phyloP scores from a whole-genome alignment of 805 yeast genomes.

The Metahyphopichia silvanorum region DNA sequence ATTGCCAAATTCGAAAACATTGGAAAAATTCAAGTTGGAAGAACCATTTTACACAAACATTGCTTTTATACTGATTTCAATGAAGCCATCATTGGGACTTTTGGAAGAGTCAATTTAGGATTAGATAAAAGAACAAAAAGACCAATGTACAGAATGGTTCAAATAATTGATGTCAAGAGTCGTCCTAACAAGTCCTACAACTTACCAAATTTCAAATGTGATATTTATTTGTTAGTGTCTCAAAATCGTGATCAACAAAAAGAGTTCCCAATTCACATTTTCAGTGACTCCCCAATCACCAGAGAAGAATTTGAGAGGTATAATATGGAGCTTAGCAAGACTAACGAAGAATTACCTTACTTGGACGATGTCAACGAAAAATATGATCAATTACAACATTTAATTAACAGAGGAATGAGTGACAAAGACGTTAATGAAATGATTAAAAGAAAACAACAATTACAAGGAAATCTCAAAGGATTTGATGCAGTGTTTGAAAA shows the following conservation, averaged over 20 bases:
- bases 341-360: slow-evolving; percentile 58
- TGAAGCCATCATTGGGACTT: slow-evolving; percentile 66
- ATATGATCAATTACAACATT: slow-evolving; percentile 54
- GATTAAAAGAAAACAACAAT: slow-evolving; percentile 66
- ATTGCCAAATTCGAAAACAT: slow-evolving; percentile 60
- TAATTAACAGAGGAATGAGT: slow-evolving; percentile 66
- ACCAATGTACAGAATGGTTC: slow-evolving; percentile 79
- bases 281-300: slow-evolving; percentile 75
- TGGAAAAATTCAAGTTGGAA: slow-evolving; percentile 72
- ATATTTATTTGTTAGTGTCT: slow-evolving; percentile 64
- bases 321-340: slow-evolving; percentile 54
- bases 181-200: slow-evolving; percentile 40
- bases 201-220: slow-evolving; percentile 41
- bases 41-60: slow-evolving; percentile 68
- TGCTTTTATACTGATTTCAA: slow-evolving; percentile 82
- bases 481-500: slow-evolving; percentile 72
- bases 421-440: slow-evolving; percentile 74
- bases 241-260: slow-evolving; percentile 75
- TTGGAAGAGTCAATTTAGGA: slow-evolving; percentile 82
- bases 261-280: slow-evolving; percentile 70
- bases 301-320: slow-evolving; percentile 74
- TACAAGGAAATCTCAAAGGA: slow-evolving; percentile 43
- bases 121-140: slow-evolving; percentile 56
- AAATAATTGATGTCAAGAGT: slow-evolving; percentile 61
- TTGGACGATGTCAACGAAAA: slow-evolving; percentile 63